Conservation (phyloP, 495 filamentous ascomycete genomes). For the Haplographium delicatum region DNA sequence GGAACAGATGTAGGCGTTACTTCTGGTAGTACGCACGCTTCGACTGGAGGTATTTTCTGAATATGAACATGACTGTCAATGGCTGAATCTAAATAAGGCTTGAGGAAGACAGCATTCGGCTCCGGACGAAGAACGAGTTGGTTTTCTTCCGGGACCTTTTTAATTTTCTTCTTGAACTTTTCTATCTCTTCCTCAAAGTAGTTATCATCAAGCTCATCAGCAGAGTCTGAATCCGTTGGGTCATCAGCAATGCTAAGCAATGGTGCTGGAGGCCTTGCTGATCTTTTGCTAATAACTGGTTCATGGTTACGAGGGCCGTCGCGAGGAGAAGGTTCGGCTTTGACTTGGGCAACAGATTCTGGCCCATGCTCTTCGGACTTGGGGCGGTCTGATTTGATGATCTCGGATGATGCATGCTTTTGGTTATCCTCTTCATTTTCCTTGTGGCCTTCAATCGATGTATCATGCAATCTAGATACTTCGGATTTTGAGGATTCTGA, state of each 20-base stretch:
- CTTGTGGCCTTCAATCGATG: no score
- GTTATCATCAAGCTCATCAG: conserved; percentile 43
- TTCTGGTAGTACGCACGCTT: conserved; percentile 32
- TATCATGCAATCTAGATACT: no score
- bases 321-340: background rate
- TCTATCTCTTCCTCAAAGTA: conserved; percentile 42
- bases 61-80: conserved; percentile 1
- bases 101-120: background rate
- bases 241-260: conserved; percentile 7
- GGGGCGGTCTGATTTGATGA: no score
- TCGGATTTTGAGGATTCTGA: no score
- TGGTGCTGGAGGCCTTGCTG: background rate
- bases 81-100: conserved; percentile 3
- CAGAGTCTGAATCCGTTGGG: conserved; percentile 37
- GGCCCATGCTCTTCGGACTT: no score
- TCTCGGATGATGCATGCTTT: no score
- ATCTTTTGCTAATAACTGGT: conserved; percentile 2
- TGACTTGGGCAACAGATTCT: no score
- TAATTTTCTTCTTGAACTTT: conserved; percentile 37
- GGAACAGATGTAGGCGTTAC: background rate
- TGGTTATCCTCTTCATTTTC: no score
- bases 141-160: conserved; percentile 34
- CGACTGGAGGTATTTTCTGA: conserved; percentile 1
- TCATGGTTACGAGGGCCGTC: background rate
- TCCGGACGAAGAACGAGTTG: conserved; percentile 30